A percentile compares a stretch with the other conserved stretches of the same genome.
These are phyloP conservation scores for Fusarium pseudoanthophilum DNA, from an alignment of 2,329 filamentous ascomycete genomes.

Conservation along the genomic window DNA sequence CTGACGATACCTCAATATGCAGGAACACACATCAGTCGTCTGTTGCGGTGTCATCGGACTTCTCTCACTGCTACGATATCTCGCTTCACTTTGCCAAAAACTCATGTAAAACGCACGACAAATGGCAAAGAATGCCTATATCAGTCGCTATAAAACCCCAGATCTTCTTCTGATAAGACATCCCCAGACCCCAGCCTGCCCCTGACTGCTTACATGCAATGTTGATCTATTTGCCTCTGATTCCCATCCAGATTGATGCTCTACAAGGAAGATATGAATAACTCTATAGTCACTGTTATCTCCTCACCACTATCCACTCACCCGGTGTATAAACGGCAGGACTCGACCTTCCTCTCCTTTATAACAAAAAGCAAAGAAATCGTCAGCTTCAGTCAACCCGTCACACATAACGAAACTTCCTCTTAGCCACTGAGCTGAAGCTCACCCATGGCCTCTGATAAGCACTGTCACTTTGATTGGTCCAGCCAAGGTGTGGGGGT, in stretches of 20 bases:
- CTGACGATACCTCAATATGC: neutral
- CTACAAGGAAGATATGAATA: neutral
- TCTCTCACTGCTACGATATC: neutral
- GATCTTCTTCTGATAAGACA: constrained; percentile 38
- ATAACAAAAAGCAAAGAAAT: constrained; percentile 26
- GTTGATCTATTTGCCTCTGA: constrained; percentile 5
- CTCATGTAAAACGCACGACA: constrained; percentile 38
- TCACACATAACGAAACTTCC: constrained; percentile 25
- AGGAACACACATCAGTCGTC: constrained; percentile 6
- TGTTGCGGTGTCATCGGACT: neutral
- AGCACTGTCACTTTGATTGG: constrained; percentile 43
- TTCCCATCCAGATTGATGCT: neutral
- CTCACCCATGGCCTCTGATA: constrained; percentile 38
- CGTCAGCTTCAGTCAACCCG: neutral
- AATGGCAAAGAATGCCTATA: constrained; percentile 14
- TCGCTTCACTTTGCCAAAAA: constrained; percentile 1
- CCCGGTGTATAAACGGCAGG: neutral
- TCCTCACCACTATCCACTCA: neutral
- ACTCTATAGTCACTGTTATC: constrained; percentile 6
- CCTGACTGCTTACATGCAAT: constrained; percentile 22
- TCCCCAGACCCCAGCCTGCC: constrained; percentile 23
- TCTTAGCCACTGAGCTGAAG: constrained; percentile 1
- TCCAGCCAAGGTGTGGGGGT: constrained; percentile 35
- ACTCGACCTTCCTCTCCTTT: neutral
- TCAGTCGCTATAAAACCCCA: constrained; percentile 4